Evolutionary conservation across 768 basidiomycete genomes (phyloP), one percentile per base, ranked within the genome.

Genomic region (Mycena crocata): DNA sequence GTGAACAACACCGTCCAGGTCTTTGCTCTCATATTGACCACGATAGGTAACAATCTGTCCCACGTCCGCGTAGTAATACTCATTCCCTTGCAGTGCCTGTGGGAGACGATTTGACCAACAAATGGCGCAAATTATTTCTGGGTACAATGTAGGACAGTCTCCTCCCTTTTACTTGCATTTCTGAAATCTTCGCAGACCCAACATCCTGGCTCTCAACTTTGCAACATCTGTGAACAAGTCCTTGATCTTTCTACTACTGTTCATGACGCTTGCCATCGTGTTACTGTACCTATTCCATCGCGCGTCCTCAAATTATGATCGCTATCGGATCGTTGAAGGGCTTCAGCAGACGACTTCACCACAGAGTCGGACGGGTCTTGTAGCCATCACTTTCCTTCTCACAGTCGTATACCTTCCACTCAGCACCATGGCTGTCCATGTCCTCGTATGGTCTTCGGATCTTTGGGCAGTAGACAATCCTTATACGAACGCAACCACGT

Each of bases 371-470:
- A 87, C 88, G 83, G 84, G 84, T 15, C 79, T 89, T 15, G 79
- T 93, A n/a, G 72, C 87, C 23, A 83, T 86, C 48, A 90, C 86
- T 31, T 93, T 93, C 72, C 71, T 90, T 24, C 78, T 92, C 45
- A 89, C 90, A 12, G 79, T 89, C 46, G 82, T 93, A 28, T 94
- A 93, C 73, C 83, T 94, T 28, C 93, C 93, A 4, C 81, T 94
- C 52, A 91, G 90, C 68, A 93, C 91, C 17, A 87, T 94, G 83
- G 87, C 91, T 1, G 80, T 94, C 21, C 91, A 91, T 70, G 91
- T 91, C 32, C 79, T 94, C 19, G 86, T 91, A 2, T 93, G 91
- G 91, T 91, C 90, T 0, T 83, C 88, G 50, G 93, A 93, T 78
- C 84, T 91, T 23, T 94, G 91, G 92, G 83, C 84, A 8, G 86